Conservation (phyloP, 2,329 filamentous ascomycete species). For the Didymella pinodella region DNA sequence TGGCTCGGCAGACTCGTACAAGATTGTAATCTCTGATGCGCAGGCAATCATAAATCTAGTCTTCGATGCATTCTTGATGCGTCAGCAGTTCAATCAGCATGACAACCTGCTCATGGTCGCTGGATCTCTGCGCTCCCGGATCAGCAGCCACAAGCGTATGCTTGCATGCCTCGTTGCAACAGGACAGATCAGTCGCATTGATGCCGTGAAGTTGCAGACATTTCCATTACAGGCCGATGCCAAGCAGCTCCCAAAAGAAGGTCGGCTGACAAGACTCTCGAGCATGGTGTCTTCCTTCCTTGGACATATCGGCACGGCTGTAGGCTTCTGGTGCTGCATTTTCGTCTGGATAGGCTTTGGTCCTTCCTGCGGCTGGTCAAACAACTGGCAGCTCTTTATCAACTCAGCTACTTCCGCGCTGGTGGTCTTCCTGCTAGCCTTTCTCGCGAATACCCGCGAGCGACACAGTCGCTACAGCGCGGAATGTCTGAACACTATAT, state of each 20-base stretch:
- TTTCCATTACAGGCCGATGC: neutral
- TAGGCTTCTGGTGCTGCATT: constrained; percentile 12
- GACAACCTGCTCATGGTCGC: constrained; percentile 17
- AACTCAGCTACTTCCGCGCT: constrained; percentile 12
- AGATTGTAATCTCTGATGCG: constrained; percentile 14
- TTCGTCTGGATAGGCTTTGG: constrained; percentile 14
- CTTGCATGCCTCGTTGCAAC: constrained; percentile 1
- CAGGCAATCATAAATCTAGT: constrained; percentile 15
- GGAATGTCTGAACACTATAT: constrained; percentile 9
- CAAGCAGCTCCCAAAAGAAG: neutral
- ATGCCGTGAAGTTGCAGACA: neutral
- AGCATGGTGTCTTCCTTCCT: constrained; percentile 2
- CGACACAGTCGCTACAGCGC: constrained; percentile 6
- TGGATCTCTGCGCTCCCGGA: constrained; percentile 8
- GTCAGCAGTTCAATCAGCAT: constrained; percentile 16
- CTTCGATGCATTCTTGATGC: constrained; percentile 18
- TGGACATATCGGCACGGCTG: constrained; percentile 8
- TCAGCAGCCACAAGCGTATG: constrained; percentile 15
- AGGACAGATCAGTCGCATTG: neutral
- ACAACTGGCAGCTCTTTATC: constrained; percentile 13
- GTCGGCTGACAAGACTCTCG: neutral
- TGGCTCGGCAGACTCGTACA: constrained; percentile 5
- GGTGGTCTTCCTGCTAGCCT: constrained; percentile 13
- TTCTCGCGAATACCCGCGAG: constrained; percentile 13
- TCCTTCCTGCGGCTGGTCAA: constrained; percentile 11